Conservation (phyloP, 2,329 filamentous ascomycete species). For the Xylariaceae sp. region DNA sequence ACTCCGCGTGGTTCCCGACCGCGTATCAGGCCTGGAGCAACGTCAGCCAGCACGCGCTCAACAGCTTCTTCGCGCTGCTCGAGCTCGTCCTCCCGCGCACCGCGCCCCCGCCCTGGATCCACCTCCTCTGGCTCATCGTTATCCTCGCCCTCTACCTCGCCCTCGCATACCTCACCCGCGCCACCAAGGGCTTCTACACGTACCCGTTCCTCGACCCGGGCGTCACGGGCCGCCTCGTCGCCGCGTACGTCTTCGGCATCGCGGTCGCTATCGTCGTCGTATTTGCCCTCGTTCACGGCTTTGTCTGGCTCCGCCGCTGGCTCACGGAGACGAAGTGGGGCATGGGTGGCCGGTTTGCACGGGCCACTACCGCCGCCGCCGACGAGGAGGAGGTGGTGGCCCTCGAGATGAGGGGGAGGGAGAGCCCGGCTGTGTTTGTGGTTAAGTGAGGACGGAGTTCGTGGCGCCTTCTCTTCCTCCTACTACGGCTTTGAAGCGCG, state of each 20-base stretch:
- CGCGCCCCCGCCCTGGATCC: constrained; percentile 58
- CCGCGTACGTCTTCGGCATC: constrained; percentile 62
- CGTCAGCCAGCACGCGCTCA: constrained; percentile 74
- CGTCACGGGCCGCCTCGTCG: constrained; percentile 56
- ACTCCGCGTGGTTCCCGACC: constrained; percentile 58
- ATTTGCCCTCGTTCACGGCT: constrained; percentile 45
- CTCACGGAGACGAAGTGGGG: constrained; percentile 38
- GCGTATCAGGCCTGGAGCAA: constrained; percentile 65
- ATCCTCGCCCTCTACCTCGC: constrained; percentile 72
- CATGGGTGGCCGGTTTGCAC: constrained; percentile 30
- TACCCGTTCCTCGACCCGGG: constrained; percentile 75
- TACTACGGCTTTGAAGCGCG: too few relatives aligned
- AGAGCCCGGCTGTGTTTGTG: not conserved
- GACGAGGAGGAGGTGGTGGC: not conserved
- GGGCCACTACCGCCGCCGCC: too few relatives aligned
- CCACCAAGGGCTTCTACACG: constrained; percentile 72
- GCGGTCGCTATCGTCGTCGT: constrained; percentile 46
- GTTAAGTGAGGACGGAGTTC: not conserved
- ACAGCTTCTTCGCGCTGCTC: constrained; percentile 72
- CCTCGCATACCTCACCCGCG: constrained; percentile 73
- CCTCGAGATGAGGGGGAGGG: not conserved
- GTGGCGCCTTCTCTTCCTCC: too few relatives aligned
- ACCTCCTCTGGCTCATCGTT: constrained; percentile 69
- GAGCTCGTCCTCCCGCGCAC: constrained; percentile 73
- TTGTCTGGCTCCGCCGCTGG: constrained; percentile 46